Evolutionary conservation across 306 rosid species (phyloP), one percentile per base, ranked within the genome.

Genomic region (Quercus mongolica): DNA sequence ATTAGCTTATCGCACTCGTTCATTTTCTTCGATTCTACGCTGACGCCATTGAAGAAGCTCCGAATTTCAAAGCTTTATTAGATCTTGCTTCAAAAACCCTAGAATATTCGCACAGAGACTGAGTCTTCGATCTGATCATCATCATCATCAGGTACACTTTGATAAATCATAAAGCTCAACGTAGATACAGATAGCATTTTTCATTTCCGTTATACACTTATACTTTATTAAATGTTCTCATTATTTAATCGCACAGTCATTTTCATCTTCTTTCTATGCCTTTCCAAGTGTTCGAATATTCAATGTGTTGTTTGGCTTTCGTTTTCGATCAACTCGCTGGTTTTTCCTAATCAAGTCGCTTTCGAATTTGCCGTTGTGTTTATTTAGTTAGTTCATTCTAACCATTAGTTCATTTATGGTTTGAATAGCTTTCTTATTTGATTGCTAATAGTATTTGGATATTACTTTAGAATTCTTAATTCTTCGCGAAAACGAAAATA

Each of bases 31-130:
- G 57, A 63, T 73, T 76, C 55, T 83, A 44, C 74, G 26, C 80
- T 64, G 84, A 75, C 77, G 86, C 85, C 86, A 75, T 88, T 83
- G 84, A 71, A 85, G 86, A 76, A 79, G 79, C 87, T 80, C 74
- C 79, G 71, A 79, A 67, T 63, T 56, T 67, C 74, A 56, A 20
- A 20, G 28, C 54, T 49, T 74, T 72, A 65, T 74, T 76, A 74
- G 83, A 62, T 73, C 77, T 71, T 73, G 65, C 82, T 33, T 67
- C 49, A 6, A 19, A 77, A 90, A 87, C 90, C 85, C 89, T 80
- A 79, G 80, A 68, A 63, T 72, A 72, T 58, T 38, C 52, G 51
- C 73, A 18, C 55, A 69, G 56, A 81, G 49, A 75, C 73, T 57
- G 67, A 77, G 10, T 74, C 56, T 20, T 58, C 86, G 85, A 77